Conservation (phyloP, 208 protist genomes). For the Leishmania lainsoni region DNA sequence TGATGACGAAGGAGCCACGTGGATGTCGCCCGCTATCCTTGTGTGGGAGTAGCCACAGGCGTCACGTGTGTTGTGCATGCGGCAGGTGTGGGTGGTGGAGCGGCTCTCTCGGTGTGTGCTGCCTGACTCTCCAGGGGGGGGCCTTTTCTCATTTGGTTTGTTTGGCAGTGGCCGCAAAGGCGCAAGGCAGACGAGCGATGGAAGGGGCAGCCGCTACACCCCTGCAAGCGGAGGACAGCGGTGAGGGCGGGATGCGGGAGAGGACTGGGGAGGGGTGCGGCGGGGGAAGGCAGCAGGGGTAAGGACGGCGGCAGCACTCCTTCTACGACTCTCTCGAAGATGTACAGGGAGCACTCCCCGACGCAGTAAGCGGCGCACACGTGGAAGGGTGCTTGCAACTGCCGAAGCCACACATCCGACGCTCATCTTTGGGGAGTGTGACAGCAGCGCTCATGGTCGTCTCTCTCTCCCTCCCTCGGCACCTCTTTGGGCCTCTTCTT, state of each 20-base stretch:
- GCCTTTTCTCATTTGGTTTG: not conserved
- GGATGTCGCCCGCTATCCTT: not conserved
- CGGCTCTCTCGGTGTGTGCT: slow-evolving; percentile 5
- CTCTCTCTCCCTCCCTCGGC: too few species aligned
- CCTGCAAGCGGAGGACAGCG: not conserved
- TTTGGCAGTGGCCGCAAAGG: not conserved
- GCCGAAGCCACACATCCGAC: not conserved
- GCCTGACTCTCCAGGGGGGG: not conserved
- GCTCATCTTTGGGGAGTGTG: not conserved
- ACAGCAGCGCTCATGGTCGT: too few species aligned
- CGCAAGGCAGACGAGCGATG: not conserved
- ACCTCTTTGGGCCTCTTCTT: too few species aligned
- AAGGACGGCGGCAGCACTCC: not conserved
- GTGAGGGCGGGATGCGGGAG: not conserved
- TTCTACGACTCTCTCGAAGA: not conserved
- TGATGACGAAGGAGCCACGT: not conserved
- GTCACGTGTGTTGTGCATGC: not conserved
- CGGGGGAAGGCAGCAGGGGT: not conserved
- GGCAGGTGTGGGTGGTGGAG: not conserved
- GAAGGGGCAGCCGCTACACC: not conserved
- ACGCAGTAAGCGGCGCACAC: not conserved
- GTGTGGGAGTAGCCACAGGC: not conserved
- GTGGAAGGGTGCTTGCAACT: not conserved
- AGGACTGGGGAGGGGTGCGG: too few species aligned
- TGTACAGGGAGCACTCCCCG: not conserved